phyloP scores from a whole-genome alignment of 495 filamentous ascomycete genomes.

The Lophium mytilinum region DNA sequence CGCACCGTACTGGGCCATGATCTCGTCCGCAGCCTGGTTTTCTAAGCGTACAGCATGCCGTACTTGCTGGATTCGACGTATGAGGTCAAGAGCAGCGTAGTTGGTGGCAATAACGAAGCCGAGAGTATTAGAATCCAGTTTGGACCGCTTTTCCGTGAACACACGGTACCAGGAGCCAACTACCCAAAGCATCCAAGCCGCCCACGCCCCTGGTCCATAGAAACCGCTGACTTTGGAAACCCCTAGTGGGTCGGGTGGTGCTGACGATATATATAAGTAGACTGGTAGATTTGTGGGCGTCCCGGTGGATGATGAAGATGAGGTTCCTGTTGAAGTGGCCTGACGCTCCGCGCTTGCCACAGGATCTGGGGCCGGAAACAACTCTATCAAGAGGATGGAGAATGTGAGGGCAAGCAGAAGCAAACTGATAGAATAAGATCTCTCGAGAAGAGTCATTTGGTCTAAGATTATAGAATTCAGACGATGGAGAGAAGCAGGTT shows the following conservation, averaged over 20 bases:
- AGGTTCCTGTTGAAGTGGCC: no score
- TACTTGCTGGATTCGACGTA: neutral
- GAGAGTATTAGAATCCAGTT: neutral
- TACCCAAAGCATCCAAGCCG: neutral
- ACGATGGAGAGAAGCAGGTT: no score
- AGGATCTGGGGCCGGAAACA: no score
- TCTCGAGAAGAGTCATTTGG: no score
- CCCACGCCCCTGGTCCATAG: conserved; percentile 6
- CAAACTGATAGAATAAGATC: no score
- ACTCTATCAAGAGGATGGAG: no score
- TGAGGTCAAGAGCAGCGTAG: conserved; percentile 7
- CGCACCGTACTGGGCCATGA: neutral
- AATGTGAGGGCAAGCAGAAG: no score
- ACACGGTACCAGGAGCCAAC: neutral
- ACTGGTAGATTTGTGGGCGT: no score
- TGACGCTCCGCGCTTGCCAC: no score
- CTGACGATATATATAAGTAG: neutral
- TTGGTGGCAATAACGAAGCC: neutral
- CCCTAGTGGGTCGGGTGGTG: conserved; percentile 1
- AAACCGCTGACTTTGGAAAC: conserved; percentile 3
- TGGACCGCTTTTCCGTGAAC: neutral
- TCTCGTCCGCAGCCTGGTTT: neutral
- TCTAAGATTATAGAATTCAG: no score
- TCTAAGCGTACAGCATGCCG: no score
- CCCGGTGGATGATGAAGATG: no score